A percentile compares a stretch with the other conserved stretches of the same genome.
Conservation (phyloP, 495 filamentous ascomycete genomes). For the Penicillium salamii region DNA sequence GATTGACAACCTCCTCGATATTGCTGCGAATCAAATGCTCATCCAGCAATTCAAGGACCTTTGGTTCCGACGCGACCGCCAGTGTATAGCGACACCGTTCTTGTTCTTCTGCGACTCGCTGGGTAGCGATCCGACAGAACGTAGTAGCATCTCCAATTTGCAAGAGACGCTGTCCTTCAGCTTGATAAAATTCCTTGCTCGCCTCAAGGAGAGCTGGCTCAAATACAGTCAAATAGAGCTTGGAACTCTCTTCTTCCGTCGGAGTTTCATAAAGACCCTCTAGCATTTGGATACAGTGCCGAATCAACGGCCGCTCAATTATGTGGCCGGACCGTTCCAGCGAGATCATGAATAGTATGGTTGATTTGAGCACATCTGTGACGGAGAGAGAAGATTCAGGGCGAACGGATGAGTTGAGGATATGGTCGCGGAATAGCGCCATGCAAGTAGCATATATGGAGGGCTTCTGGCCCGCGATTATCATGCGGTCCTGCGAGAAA, state of each 20-base stretch:
- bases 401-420: conserved; percentile 57
- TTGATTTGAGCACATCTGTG: conserved; percentile 69
- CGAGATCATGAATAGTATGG: conserved; percentile 85
- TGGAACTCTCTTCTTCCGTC: conserved; percentile 64
- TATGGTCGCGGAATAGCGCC: conserved; percentile 79
- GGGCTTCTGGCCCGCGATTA: conserved; percentile 67
- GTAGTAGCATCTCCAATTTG: conserved; percentile 74
- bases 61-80: conserved; percentile 62
- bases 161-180: conserved; percentile 70
- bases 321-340: conserved; percentile 90
- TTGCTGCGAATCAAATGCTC: conserved; percentile 72
- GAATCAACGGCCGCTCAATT: conserved; percentile 78
- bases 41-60: conserved; percentile 77
- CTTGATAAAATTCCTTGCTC: conserved; percentile 70
- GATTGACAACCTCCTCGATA: conserved; percentile 74
- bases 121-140: conserved; percentile 76
- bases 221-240: conserved; percentile 81
- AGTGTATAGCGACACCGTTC: conserved; percentile 79
- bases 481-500: conserved; percentile 77
- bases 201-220: conserved; percentile 71
- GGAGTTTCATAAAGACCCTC: conserved; percentile 83
- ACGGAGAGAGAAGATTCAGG: conserved; percentile 48
- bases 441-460: conserved; percentile 82
- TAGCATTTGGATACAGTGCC: conserved; percentile 84
- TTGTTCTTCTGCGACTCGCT: conserved; percentile 74